A percentile compares a stretch with the other conserved stretches of the same genome.
These are phyloP conservation scores for Colletotrichum limetticola DNA, from an alignment of 2,329 filamentous ascomycete species.

Conservation along the genomic window DNA sequence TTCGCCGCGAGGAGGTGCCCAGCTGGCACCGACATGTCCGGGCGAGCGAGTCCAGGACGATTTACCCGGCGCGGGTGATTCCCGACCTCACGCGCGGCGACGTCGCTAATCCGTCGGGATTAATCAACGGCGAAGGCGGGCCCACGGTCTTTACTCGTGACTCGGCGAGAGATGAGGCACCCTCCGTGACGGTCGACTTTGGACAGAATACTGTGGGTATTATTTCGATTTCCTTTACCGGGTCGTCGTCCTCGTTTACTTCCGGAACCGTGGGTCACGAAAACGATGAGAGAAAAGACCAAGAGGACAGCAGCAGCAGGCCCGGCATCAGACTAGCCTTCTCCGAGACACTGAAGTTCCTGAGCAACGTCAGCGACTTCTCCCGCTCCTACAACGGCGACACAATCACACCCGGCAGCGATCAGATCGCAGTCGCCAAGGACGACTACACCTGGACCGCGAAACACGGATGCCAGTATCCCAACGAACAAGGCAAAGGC, in stretches of 20 bases:
- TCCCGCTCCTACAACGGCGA: conserved; percentile 56
- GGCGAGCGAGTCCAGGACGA: conserved; percentile 44
- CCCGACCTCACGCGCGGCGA: conserved; percentile 47
- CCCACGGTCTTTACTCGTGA: conserved; percentile 46
- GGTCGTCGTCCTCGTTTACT: conserved; percentile 43
- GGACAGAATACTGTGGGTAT: conserved; percentile 58
- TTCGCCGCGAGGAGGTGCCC: conserved; percentile 18
- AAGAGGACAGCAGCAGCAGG: conserved; percentile 33
- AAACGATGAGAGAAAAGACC: background rate
- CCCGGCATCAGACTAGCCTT: conserved; percentile 59
- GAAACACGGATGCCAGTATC: conserved; percentile 53
- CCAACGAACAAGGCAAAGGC: conserved; percentile 33
- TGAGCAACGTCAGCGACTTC: conserved; percentile 58
- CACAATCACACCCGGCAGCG: conserved; percentile 56
- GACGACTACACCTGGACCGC: conserved; percentile 57
- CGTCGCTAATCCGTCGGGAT: conserved; percentile 49
- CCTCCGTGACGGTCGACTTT: conserved; percentile 60
- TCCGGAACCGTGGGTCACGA: background rate
- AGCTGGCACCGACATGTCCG: conserved; percentile 54
- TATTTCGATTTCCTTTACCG: conserved; percentile 54
- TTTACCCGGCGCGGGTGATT: conserved; percentile 47
- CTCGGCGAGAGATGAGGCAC: conserved; percentile 36
- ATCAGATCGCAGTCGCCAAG: conserved; percentile 59
- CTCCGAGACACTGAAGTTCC: conserved; percentile 58
- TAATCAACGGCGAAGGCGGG: conserved; percentile 41